phyloP scores from a whole-genome alignment of 352 stramenopile species.

The Thalassiosira mediterranea region DNA sequence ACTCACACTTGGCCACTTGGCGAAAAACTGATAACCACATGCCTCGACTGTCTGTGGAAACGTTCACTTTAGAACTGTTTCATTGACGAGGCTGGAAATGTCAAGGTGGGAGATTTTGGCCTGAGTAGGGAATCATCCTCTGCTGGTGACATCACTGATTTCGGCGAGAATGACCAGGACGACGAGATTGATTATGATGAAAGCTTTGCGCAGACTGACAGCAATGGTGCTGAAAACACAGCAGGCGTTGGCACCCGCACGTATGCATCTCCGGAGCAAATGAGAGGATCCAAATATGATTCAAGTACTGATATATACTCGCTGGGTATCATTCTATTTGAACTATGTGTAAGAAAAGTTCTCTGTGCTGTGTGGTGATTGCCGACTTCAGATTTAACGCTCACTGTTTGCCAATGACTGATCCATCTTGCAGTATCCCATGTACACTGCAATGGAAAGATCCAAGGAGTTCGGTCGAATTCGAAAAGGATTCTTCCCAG shows the following conservation, averaged over 20 bases:
- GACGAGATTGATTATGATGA: conserved; percentile 26
- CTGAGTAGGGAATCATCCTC: conserved; percentile 60
- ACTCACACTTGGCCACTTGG: no score
- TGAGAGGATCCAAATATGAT: conserved; percentile 83
- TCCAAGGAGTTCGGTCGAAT: conserved; percentile 75
- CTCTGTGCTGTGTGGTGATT: no score
- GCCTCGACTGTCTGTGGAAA: no score
- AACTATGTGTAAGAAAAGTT: conserved; percentile 58
- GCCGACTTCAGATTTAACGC: no score
- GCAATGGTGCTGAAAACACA: conserved; percentile 67
- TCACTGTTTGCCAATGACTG: no score
- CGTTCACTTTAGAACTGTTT: conserved; percentile 75
- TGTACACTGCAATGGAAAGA: conserved; percentile 84
- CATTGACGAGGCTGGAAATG: conserved; percentile 78
- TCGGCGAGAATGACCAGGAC: conserved; percentile 35
- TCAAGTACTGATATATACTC: conserved; percentile 83
- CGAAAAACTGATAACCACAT: no score
- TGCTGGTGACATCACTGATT: conserved; percentile 37
- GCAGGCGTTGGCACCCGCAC: conserved; percentile 80
- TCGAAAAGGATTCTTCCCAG: conserved; percentile 65
- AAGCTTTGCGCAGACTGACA: conserved; percentile 11
- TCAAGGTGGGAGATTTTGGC: conserved; percentile 85
- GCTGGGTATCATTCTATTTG: conserved; percentile 84
- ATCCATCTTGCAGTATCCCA: conserved; percentile 69
- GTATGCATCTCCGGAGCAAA: conserved; percentile 85